Evolutionary conservation across 495 filamentous ascomycete species (phyloP).

Genomic region (Symbiotaphrina buchneri): DNA sequence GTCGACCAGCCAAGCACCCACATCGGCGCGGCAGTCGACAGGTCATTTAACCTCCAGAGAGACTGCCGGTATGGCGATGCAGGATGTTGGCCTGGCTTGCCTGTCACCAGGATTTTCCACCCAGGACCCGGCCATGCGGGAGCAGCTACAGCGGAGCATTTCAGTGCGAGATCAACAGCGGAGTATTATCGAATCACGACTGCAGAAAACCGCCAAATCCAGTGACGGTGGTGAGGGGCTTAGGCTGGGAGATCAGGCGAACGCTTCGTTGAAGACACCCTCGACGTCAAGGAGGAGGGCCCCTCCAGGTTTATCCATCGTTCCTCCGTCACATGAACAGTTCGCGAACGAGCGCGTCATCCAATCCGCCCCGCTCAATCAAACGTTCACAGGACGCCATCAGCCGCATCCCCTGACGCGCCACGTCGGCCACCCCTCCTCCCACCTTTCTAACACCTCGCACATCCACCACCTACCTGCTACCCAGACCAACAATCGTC

Average conservation of each 20-base stretch:
- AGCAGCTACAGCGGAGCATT: conserved; percentile 83
- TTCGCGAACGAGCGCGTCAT: conserved; percentile 93
- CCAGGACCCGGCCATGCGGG: conserved; percentile 86
- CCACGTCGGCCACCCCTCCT: conserved; percentile 66
- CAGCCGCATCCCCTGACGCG: conserved; percentile 62
- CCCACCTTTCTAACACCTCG: conserved; percentile 64
- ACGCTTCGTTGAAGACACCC: conserved; percentile 35
- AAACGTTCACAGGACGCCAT: conserved; percentile 82
- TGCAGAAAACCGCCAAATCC: conserved; percentile 70
- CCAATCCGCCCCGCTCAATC: conserved; percentile 88
- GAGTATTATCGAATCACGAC: conserved; percentile 78
- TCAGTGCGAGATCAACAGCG: conserved; percentile 86
- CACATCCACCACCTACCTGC: conserved; percentile 87
- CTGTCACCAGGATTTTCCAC: conserved; percentile 90
- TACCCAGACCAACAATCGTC: conserved; percentile 71
- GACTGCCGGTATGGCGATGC: conserved; percentile 48
- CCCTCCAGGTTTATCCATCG: conserved; percentile 79
- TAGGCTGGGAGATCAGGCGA: conserved; percentile 7
- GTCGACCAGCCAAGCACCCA: conserved; percentile 24
- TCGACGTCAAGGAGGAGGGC: conserved; percentile 50
- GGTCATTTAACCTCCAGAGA: conserved; percentile 65
- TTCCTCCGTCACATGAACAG: conserved; percentile 85
- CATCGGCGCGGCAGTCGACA: conserved; percentile 39
- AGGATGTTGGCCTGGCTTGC: conserved; percentile 85
- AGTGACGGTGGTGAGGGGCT: conserved; percentile 37